Conservation (phyloP, 768 basidiomycete species). For the Tricholoma terreum region DNA sequence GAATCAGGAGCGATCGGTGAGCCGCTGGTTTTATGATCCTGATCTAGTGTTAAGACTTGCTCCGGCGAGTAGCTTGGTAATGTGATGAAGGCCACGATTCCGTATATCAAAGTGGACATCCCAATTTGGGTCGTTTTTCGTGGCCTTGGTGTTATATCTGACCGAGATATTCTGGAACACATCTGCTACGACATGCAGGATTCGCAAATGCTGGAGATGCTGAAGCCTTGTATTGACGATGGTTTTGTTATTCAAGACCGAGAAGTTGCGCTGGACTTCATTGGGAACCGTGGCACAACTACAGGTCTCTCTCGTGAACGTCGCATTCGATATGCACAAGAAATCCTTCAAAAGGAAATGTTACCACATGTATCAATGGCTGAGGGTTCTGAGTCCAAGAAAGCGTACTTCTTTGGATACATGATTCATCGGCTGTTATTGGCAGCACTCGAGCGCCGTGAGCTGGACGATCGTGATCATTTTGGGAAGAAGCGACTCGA, state of each 20-base stretch:
- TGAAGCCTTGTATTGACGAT: slow-evolving; percentile 98
- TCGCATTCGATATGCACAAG: slow-evolving; percentile 93
- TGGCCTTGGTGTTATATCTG: slow-evolving; percentile 94
- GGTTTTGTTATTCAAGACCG: slow-evolving; percentile 98
- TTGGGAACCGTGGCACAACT: slow-evolving; percentile 96
- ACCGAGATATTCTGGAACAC: slow-evolving; percentile 95
- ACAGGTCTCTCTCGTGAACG: slow-evolving; percentile 89
- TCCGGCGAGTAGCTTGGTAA: slow-evolving; percentile 62
- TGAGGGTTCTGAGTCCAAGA: slow-evolving; percentile 95
- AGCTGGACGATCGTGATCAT: slow-evolving; percentile 98
- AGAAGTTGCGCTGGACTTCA: slow-evolving; percentile 96
- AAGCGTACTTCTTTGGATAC: slow-evolving; percentile 99
- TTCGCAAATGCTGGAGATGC: slow-evolving; percentile 93
- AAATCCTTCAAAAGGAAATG: slow-evolving; percentile 99
- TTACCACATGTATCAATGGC: slow-evolving; percentile 95
- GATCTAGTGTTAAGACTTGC: slow-evolving; percentile 7
- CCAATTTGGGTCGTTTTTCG: slow-evolving; percentile 99
- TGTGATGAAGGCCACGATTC: slow-evolving; percentile 95
- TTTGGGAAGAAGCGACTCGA: slow-evolving; percentile 98
- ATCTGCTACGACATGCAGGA: slow-evolving; percentile 99
- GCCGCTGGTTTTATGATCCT: slow-evolving; percentile 26
- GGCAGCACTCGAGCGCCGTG: slow-evolving; percentile 90
- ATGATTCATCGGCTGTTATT: slow-evolving; percentile 97
- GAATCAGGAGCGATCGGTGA: slow-evolving; percentile 83
- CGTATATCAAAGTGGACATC: slow-evolving; percentile 97